Percentiles rank a stretch among this genome's conserved stretches.
Evolutionary conservation across 495 filamentous ascomycete genomes (phyloP).

Genomic region (Aspergillus funiculosus): DNA sequence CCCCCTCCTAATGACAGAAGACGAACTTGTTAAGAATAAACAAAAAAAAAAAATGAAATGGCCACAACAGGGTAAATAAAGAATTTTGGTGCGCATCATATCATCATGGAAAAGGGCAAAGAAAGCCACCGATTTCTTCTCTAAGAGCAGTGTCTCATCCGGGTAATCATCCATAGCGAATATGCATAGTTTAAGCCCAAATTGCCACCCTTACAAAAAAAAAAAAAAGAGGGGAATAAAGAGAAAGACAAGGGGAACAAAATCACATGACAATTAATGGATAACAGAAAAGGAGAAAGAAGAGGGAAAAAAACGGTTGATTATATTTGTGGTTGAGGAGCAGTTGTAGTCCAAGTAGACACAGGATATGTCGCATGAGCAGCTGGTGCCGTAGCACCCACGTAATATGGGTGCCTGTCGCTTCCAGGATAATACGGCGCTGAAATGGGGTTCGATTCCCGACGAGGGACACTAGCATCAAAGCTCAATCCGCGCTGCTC

Average conservation of each 20-base stretch:
- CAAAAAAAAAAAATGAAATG: constrained; percentile 8
- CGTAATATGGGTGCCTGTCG: constrained; percentile 38
- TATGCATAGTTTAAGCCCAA: constrained; percentile 25
- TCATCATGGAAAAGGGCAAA: constrained; percentile 19
- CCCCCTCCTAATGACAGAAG: constrained; percentile 12
- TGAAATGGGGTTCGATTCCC: constrained; percentile 37
- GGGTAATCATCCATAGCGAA: constrained; percentile 21
- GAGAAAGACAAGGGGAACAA: constrained; percentile 1
- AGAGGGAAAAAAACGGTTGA: constrained; percentile 4
- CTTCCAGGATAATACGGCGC: constrained; percentile 29
- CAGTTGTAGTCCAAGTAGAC: constrained; percentile 38
- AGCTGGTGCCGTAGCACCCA: constrained; percentile 24
- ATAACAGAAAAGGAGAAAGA: constrained; percentile 8
- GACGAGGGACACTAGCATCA: constrained; percentile 36
- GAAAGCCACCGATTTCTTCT: constrained; percentile 22
- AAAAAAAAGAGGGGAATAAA: constrained; percentile 10
- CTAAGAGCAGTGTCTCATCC: constrained; percentile 22
- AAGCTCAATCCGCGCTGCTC: constrained; percentile 34
- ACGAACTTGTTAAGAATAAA: constrained; percentile 7
- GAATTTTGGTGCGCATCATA: constrained; percentile 17
- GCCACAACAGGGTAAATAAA: constrained; percentile 14
- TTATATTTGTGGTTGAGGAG: constrained; percentile 43
- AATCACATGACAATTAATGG: neutral
- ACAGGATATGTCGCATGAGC: constrained; percentile 37
- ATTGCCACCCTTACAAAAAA: constrained; percentile 22